Conservation (phyloP, 495 filamentous ascomycete genomes). For the Bathelium albidoporum region DNA sequence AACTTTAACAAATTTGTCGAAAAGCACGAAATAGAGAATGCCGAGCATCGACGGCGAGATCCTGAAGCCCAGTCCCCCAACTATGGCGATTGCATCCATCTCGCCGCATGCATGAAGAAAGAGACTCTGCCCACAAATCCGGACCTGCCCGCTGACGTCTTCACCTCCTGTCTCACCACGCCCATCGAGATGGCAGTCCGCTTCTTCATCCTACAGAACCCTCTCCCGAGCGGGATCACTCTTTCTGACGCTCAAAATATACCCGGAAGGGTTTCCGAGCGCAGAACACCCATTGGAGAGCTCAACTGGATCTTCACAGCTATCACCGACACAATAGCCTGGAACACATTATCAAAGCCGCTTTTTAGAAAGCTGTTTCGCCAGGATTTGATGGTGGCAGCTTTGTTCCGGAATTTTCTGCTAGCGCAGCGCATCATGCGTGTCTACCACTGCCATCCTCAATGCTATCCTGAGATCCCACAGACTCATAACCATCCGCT, state of each 20-base stretch:
- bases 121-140: constrained; percentile 97
- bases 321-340: constrained; percentile 97
- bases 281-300: constrained; percentile 90
- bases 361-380: constrained; percentile 94
- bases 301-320: constrained; percentile 99
- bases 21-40: constrained; percentile 81
- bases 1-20: constrained; percentile 92
- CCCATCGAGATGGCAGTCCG: constrained; percentile 94
- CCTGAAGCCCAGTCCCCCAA: constrained; percentile 57
- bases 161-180: constrained; percentile 91
- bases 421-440: constrained; percentile 92
- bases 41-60: constrained; percentile 59
- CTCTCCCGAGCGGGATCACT: constrained; percentile 56
- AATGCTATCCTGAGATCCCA: constrained; percentile 78
- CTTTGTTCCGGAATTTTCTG: constrained; percentile 91
- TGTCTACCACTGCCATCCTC: constrained; percentile 86
- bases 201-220: constrained; percentile 90
- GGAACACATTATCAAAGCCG: constrained; percentile 81
- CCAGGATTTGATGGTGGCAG: constrained; percentile 98
- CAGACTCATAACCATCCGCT: constrained; percentile 87
- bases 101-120: constrained; percentile 79
- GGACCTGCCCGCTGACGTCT: constrained; percentile 85
- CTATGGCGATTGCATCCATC: constrained; percentile 73
- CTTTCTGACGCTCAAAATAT: constrained; percentile 72
- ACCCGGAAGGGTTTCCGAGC: constrained; percentile 77